These are phyloP conservation scores for Boletus pseudopeckii DNA, from an alignment of 768 basidiomycete species.

Conservation along the genomic window DNA sequence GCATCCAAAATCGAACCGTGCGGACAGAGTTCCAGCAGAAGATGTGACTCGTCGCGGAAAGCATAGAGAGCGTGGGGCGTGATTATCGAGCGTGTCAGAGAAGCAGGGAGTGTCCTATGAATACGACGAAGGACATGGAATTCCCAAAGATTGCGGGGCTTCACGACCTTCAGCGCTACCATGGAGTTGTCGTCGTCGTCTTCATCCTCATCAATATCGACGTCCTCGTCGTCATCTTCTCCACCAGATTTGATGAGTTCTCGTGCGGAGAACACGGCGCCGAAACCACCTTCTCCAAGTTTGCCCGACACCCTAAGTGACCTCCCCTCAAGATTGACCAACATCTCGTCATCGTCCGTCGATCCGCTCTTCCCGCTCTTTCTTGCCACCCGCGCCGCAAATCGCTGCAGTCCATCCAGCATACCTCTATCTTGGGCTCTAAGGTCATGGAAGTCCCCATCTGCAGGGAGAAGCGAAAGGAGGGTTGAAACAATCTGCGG, in stretches of 20 bases:
- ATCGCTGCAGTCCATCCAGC: conserved; percentile 71
- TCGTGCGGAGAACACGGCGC: conserved; percentile 86
- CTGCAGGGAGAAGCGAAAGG: conserved; percentile 59
- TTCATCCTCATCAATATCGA: conserved; percentile 46
- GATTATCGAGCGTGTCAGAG: conserved; percentile 67
- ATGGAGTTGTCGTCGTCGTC: conserved; percentile 53
- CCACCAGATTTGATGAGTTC: conserved; percentile 44
- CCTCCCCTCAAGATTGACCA: conserved; percentile 60
- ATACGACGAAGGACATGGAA: conserved; percentile 79
- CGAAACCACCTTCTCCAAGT: conserved; percentile 96
- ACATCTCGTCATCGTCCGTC: conserved; percentile 39
- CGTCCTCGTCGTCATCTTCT: conserved; percentile 42
- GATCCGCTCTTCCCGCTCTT: conserved; percentile 34
- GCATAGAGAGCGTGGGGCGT: conserved; percentile 76
- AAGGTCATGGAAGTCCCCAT: conserved; percentile 61
- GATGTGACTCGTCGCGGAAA: conserved; percentile 85
- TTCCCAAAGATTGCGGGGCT: conserved; percentile 89
- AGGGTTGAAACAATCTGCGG: conserved; percentile 58
- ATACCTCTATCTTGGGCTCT: conserved; percentile 50
- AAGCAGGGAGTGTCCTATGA: conserved; percentile 59
- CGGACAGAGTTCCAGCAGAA: conserved; percentile 81
- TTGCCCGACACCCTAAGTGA: conserved; percentile 76
- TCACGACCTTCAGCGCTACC: conserved; percentile 90
- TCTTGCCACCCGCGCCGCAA: conserved; percentile 46
- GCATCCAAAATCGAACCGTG: conserved; percentile 92